A percentile compares a stretch with the other conserved stretches of the same genome.
Evolutionary conservation across 441 rosid genomes (phyloP).

Genomic region (Daphne laureola): DNA sequence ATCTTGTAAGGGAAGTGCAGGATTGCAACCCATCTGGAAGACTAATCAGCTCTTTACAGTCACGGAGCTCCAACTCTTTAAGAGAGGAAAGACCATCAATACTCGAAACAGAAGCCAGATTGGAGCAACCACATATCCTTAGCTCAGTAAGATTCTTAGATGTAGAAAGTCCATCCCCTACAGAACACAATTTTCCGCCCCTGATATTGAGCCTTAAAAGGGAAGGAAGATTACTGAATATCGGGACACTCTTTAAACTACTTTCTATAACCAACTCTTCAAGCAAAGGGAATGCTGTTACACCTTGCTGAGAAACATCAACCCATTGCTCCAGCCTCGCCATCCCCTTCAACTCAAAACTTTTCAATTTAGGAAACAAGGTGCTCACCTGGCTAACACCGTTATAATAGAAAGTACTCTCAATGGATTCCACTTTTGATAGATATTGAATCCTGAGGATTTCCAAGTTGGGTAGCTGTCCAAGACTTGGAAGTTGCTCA

Average conservation of each 20-base stretch:
- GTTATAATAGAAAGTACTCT: conserved; percentile 6
- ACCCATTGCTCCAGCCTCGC: neutral
- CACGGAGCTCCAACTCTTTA: neutral
- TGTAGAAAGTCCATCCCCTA: conserved; percentile 1
- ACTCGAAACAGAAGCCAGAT: conserved; percentile 6
- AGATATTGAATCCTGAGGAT: conserved; percentile 7
- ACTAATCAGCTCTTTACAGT: conserved; percentile 2
- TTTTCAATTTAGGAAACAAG: conserved; percentile 16
- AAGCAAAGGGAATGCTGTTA: conserved; percentile 1
- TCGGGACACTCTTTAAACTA: conserved; percentile 8
- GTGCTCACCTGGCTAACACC: neutral
- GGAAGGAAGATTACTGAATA: conserved; percentile 5
- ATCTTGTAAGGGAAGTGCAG: conserved; percentile 7
- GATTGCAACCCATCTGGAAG: conserved; percentile 2
- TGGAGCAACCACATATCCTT: neutral
- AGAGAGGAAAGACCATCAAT: conserved; percentile 5
- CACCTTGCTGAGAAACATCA: neutral
- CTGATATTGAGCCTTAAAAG: conserved; percentile 5
- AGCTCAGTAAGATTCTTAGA: conserved; percentile 9
- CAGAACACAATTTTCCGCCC: neutral
- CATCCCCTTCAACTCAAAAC: conserved; percentile 1
- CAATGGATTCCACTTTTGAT: conserved; percentile 12
- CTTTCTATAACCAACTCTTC: conserved; percentile 6
- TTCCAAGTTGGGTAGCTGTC: conserved; percentile 14
- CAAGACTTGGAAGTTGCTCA: conserved; percentile 19